Percentiles rank a stretch among this genome's conserved stretches.
Evolutionary conservation across 2,329 filamentous ascomycete species (phyloP).

Genomic region (Ceratocystis alfenasii): DNA sequence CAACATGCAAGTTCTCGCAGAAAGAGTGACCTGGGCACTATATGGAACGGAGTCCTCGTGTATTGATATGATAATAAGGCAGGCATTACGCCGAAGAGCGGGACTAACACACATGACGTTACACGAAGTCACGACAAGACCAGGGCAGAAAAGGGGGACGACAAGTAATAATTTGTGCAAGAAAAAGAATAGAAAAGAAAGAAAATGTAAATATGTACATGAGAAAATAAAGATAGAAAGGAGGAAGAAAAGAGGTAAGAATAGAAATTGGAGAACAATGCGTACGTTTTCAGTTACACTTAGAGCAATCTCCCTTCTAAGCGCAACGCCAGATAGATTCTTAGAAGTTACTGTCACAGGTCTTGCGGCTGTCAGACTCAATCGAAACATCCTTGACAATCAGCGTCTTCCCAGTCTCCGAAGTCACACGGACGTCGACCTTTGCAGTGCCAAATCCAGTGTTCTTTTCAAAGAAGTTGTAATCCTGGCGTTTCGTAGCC

Average conservation of each 20-base stretch:
- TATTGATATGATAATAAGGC: too few relatives aligned
- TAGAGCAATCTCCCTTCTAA: background rate
- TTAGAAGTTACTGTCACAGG: conserved; percentile 29
- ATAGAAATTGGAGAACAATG: too few relatives aligned
- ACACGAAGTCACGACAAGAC: background rate
- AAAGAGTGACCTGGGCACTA: background rate
- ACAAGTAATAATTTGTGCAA: background rate
- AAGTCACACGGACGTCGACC: conserved; percentile 46
- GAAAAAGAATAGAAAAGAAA: background rate
- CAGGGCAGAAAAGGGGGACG: background rate
- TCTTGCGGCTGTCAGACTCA: conserved; percentile 27
- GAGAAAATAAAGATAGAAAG: background rate
- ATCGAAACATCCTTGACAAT: conserved; percentile 41
- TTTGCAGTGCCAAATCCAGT: conserved; percentile 43
- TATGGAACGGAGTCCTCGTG: background rate
- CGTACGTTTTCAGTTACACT: too few relatives aligned
- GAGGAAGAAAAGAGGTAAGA: background rate
- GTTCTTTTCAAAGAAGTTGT: conserved; percentile 52
- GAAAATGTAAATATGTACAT: background rate
- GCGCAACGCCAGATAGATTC: background rate
- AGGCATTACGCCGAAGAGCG: background rate
- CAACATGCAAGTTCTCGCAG: background rate
- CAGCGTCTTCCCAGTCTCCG: conserved; percentile 39
- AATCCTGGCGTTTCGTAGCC: conserved; percentile 40
- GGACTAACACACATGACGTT: background rate